Evolutionary conservation across 306 rosid species (phyloP), one percentile per base, ranked within the genome.

Genomic region (Cucumis hystrix): DNA sequence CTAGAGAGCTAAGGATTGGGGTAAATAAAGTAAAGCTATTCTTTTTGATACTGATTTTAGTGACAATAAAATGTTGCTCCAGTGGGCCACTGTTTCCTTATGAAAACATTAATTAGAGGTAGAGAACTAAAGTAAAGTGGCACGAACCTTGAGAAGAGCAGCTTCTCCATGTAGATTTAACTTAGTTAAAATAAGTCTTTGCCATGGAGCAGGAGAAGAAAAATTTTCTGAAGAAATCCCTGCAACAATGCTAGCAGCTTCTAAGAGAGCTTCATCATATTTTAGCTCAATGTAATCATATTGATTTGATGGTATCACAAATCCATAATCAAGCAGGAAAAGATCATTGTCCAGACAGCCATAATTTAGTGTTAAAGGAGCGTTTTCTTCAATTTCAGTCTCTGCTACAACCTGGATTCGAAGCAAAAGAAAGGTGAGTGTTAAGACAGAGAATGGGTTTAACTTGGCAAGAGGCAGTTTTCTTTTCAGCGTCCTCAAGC

Each of bases 201-300:
- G 97, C 99, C 97, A 90, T 6, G 87, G 84, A 59, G 89, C 86
- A 17, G 99, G 97, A 52, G 97, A 55, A 0, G 91, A 86, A 87
- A 95, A 92, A 76, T 81, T 86, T 76, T 93, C 87, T 21, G 92
- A 86, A 68, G 91, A 82, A 80, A 92, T 86, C 78, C 98, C 97
- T 20, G 97, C 97, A 15, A 96, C 97, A 83, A 61, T 76, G 84
- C 97, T 92, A 68, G 97, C 97, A 81, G 97, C 97, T 82, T 95
- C 99, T 85, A 92, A 79, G 77, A 95, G 87, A 45, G 92, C 91
- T 25, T 89, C 93, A 63, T 95, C 97, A 77, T 95, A 95, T 84
- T 80, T 90, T 79, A 95, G 93, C 83, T 95, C 99, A 75, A 92
- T 85, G 73, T 78, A 82, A 81, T 92, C 97, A 69, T 88, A 84